A percentile compares a stretch with the other conserved stretches of the same genome.
These are phyloP conservation scores for Silene conica DNA, from an alignment of 148 eudicot species.

Conservation along the genomic window DNA sequence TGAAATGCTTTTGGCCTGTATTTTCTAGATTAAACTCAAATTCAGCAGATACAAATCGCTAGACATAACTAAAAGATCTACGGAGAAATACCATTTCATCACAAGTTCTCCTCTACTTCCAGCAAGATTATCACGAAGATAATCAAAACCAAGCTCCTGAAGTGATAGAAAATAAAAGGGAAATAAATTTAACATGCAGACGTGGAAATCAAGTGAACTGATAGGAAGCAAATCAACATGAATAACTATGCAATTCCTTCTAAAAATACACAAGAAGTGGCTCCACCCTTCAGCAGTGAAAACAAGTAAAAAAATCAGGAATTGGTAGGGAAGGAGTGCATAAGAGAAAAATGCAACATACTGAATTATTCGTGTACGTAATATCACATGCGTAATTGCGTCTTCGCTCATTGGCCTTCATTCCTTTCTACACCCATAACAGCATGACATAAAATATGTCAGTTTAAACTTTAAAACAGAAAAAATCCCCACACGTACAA, in stretches of 20 bases:
- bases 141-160: slow-evolving; percentile 99
- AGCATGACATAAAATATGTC: slow-evolving; percentile 10
- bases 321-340: not conserved
- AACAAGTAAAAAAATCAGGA: not conserved
- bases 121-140: slow-evolving; percentile 95
- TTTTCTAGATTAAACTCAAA: slow-evolving; percentile 16
- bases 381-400: slow-evolving; percentile 81
- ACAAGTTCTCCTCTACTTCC: slow-evolving; percentile 65
- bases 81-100: slow-evolving; percentile 77
- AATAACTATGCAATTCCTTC: slow-evolving; percentile 6
- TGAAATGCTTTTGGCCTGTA: slow-evolving; percentile 99
- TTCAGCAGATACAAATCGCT: slow-evolving; percentile 4
- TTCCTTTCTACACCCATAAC: slow-evolving; percentile 54
- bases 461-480: not conserved
- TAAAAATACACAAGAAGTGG: not conserved
- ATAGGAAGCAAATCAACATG: slow-evolving; percentile 1
- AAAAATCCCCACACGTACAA: not conserved
- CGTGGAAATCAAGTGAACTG: not conserved
- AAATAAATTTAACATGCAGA: slow-evolving; percentile 6
- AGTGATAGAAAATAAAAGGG: slow-evolving; percentile 14
- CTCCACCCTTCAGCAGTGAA: not conserved
- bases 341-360: slow-evolving; percentile 30
- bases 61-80: not conserved
- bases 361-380: slow-evolving; percentile 93
- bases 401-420: slow-evolving; percentile 71